Base-by-base conservation (phyloP, 495 filamentous ascomycete species). In the Aspergillus steynii region DNA sequence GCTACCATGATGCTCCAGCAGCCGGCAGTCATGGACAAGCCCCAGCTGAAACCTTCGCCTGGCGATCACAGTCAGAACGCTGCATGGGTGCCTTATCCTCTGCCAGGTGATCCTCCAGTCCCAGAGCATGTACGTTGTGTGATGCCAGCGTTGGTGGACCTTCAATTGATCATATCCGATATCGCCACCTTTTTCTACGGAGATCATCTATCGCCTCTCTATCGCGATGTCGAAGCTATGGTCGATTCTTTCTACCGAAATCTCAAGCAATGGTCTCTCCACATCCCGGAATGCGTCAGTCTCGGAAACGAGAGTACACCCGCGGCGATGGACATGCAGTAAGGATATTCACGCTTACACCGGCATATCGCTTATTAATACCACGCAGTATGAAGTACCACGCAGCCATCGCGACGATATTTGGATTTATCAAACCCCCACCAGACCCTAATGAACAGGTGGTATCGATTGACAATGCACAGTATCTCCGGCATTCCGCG, bases 301-400 rank as follows among this genome's bases (percentile, higher is more conserved):
- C 37, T 42, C 14, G 37, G 9, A 42, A 4, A 10, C 4, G 12
- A 42, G 5, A 42, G 37, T 42, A 42, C 37, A 12, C 37, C 37
- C 10, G 12, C 1, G 9, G 37, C 14, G 37, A 42, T 42, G 37
- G 37, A 42, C 9, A 42, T 42, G 37, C 37, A 42, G 37, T 42
- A 42, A 42, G 37, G 37, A 10, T 15, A 3, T 3, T 14, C 37
- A 12, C 4, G 9, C 4, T 10, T 10, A 1, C 37, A 42, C 10
- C 9, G 37, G 9, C 34, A 7, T 42, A 14, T 8, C 9, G 37
- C 37, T 42, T 14, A 42, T 42, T 12, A 10, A 42, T 7, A 12
- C 9, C 12, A 6, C 68, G 62, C 61, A 59, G 62, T 4, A 50
- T 68, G 9, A 59, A 68, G 8, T 56, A 61, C 47, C 54, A 63